Evolutionary conservation across 768 basidiomycete species (phyloP).

Genomic region (Russula brevipes): DNA sequence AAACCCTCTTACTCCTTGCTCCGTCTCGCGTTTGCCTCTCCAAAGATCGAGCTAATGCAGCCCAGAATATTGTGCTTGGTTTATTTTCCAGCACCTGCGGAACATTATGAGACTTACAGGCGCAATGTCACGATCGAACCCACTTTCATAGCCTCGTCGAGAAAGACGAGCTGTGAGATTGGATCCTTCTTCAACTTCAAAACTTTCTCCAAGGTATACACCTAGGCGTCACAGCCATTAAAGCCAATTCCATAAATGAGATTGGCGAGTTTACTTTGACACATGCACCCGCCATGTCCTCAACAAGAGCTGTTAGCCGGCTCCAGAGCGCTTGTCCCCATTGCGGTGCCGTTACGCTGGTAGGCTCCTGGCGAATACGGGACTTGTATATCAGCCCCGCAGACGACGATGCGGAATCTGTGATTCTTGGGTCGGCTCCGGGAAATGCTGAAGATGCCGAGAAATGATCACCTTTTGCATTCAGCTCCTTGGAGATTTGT

Average conservation of each 20-base stretch:
- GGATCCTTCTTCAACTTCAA: constrained; percentile 84
- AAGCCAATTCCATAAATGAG: neutral
- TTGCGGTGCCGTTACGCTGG: constrained; percentile 78
- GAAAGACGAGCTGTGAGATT: constrained; percentile 66
- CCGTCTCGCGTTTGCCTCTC: constrained; percentile 81
- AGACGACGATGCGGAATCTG: constrained; percentile 27
- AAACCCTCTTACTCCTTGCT: constrained; percentile 54
- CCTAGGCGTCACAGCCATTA: constrained; percentile 40
- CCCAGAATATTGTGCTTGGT: constrained; percentile 91
- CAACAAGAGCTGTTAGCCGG: constrained; percentile 74
- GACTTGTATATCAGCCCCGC: constrained; percentile 67
- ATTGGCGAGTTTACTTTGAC: constrained; percentile 55
- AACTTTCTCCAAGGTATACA: constrained; percentile 94
- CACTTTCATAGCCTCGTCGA: constrained; percentile 94
- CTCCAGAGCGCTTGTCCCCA: constrained; percentile 80
- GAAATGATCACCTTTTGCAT: constrained; percentile 57
- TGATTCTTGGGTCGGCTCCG: constrained; percentile 26
- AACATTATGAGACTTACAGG: neutral
- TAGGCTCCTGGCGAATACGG: constrained; percentile 86
- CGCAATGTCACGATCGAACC: constrained; percentile 5
- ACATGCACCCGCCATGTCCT: constrained; percentile 87
- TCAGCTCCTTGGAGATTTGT: constrained; percentile 79
- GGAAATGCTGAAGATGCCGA: neutral
- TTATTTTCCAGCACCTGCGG: constrained; percentile 78
- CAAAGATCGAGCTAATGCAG: constrained; percentile 67